Conservation (phyloP, 2,329 filamentous ascomycete genomes). For the Sporothrix pseudoabietina region DNA sequence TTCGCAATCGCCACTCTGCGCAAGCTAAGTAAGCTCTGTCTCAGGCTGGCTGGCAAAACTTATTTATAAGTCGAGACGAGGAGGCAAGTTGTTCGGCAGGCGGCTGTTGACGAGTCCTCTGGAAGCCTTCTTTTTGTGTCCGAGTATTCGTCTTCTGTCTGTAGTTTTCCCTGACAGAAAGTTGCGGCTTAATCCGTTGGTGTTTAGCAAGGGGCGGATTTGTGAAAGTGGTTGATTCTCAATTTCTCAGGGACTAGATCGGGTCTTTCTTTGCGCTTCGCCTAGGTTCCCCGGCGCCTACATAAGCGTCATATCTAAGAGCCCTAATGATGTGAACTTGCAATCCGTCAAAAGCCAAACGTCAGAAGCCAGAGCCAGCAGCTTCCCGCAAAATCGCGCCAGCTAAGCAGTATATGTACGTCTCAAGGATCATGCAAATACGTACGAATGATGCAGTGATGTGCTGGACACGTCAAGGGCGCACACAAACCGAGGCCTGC, state of each 20-base stretch:
- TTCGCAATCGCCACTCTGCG: constrained; percentile 10
- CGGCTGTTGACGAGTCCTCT: not conserved
- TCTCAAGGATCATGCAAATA: not conserved
- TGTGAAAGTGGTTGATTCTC: not conserved
- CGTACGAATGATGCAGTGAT: not conserved
- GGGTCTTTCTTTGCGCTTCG: constrained; percentile 17
- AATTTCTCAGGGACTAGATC: constrained; percentile 3
- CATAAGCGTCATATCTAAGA: constrained; percentile 23
- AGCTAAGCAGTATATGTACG: not conserved
- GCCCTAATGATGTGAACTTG: not conserved
- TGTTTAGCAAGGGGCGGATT: not conserved
- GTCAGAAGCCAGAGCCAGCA: not conserved
- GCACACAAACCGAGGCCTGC: not conserved
- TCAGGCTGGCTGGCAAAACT: not conserved
- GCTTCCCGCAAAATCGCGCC: not conserved
- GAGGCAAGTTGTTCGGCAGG: not conserved
- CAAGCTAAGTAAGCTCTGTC: not conserved
- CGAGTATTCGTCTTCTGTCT: not conserved
- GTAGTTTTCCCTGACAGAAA: not conserved
- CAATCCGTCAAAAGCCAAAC: not conserved
- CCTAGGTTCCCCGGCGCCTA: constrained; percentile 17
- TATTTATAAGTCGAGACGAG: not conserved
- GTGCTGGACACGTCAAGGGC: not conserved
- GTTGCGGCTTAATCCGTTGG: constrained; percentile 6
- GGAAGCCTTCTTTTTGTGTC: not conserved